Base-by-base conservation (phyloP, 78 protist genomes). In the Dictyostelium brefeldianum region DNA sequence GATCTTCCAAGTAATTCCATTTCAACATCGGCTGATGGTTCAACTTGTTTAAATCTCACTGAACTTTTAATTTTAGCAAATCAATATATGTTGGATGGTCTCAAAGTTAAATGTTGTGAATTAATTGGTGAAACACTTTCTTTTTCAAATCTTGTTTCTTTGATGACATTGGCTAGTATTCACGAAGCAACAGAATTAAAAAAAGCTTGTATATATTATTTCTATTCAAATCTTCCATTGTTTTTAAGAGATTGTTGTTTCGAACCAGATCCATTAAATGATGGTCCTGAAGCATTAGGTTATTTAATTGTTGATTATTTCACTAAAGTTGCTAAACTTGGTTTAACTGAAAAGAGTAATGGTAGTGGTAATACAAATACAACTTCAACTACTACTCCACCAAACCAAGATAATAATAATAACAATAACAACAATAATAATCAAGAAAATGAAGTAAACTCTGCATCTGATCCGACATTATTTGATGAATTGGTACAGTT, bases 71-170 rank as follows among this genome's bases (percentile, higher is more conserved):
- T 87, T 47, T 18, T 87, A 18, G 93, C 93, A 5, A 87, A 87
- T 65, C 93, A 87, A 50, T 87, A 87, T 51, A 87, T 87, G 93
- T 41, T 87, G 31, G 93, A 87, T 77, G 93, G 93, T 14, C 22
- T 87, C 9, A 87, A 87, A 59, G 81, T 87, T 11, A 87, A 87
- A 80, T 87, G 93, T 29, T 87, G 93, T 25, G 84, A 87, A 14
- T 53, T 87, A 8, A 87, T 87, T 51, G 93, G 93, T 20, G 93
- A 87, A 43, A 87, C 93, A 9, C 67, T 87, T 5, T 70, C 85
- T 2, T 41, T 0, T 9, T 75, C 81, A 7, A 87, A 87, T 29
- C 22, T 87, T 12, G 93, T 87, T 2, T 74, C 84, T 7, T 70
- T 87, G 3, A 87, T 87, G 93, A 22, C 25, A 1, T 43, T 87